Base-by-base conservation (phyloP, 108 stramenopile genomes). In the Cyclostephanos invisitatus region DNA sequence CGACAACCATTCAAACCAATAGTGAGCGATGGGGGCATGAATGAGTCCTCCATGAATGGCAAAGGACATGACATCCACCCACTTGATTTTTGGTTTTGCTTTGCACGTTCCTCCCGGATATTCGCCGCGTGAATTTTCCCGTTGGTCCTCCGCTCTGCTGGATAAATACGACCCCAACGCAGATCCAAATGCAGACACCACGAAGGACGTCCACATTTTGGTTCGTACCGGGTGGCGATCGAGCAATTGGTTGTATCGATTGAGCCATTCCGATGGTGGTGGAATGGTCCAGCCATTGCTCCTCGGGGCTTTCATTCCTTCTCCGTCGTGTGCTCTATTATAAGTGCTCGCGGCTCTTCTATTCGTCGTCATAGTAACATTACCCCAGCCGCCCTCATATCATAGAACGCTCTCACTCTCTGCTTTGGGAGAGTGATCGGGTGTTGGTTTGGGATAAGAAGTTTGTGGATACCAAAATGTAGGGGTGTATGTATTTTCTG, bases 1-100 rank as follows among this genome's bases (percentile, higher is more conserved):
- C 7, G 79, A 75, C 20, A 80, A 55, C 63, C 68, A 80, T 51
- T 80, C 79, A 40, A 64, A 80, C 74, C 79, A 80, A 24, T 64
- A 80, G 63, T 80, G 79, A 35, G 68, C 64, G 29, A 80, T 57
- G 42, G 79, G 79, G 7, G 74, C 69, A 65, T 71, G 70, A 4
- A 80, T 66, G 14, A 75, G 48, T 11, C 74, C 79, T 7, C 73
- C 73, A 42, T 75, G 74, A 22, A 80, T 51, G 42, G 79, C 74
- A 37, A 59, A 80, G 0, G 79, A 70, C 7, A 80, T 22, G 46
- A 80, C 79, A 63, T 75, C 75, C 8, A 75, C 47, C 79, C 79
- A 75, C 64, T 80, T 78, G 49, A 78, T 78, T 72, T 54, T 72
- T 27, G 70, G 49, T 12, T 38, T 49, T 35, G 50, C 5, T 66